A percentile compares a stretch with the other conserved stretches of the same genome.
phyloP scores from a whole-genome alignment of 345 rosid genomes.

The Turritis glabra region DNA sequence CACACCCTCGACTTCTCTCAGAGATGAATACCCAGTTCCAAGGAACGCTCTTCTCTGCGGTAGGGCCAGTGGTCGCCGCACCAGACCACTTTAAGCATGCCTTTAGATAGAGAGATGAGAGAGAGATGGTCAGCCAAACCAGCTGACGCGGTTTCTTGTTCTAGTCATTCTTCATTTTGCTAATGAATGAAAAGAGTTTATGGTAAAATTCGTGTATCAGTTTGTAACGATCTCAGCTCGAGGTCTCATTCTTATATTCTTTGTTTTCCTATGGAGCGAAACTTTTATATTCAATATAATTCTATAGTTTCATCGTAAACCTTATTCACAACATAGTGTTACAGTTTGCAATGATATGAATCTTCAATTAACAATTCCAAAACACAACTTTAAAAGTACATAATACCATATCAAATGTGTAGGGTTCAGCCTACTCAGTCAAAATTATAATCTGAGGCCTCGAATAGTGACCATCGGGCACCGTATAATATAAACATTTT shows the following conservation, averaged over 20 bases:
- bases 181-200: constrained; percentile 14
- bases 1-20: constrained; percentile 70
- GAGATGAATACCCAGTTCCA: constrained; percentile 91
- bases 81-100: constrained; percentile 61
- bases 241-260: constrained; percentile 55
- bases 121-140: constrained; percentile 31
- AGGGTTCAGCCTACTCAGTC: no score
- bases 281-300: constrained; percentile 17
- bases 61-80: constrained; percentile 66
- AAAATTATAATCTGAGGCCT: neutral
- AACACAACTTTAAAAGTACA: neutral
- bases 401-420: neutral
- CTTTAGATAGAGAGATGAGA: constrained; percentile 23
- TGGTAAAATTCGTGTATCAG: constrained; percentile 14
- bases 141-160: constrained; percentile 24
- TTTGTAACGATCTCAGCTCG: constrained; percentile 52
- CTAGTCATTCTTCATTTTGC: constrained; percentile 18
- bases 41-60: constrained; percentile 89
- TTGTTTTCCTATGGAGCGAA: neutral
- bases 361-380: neutral
- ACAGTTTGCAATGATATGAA: neutral
- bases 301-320: neutral
- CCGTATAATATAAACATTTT: no score
- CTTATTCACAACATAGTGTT: neutral
- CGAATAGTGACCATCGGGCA: no score